Base-by-base conservation (phyloP, 176 grass and related monocot species). In the Zizania latifolia region DNA sequence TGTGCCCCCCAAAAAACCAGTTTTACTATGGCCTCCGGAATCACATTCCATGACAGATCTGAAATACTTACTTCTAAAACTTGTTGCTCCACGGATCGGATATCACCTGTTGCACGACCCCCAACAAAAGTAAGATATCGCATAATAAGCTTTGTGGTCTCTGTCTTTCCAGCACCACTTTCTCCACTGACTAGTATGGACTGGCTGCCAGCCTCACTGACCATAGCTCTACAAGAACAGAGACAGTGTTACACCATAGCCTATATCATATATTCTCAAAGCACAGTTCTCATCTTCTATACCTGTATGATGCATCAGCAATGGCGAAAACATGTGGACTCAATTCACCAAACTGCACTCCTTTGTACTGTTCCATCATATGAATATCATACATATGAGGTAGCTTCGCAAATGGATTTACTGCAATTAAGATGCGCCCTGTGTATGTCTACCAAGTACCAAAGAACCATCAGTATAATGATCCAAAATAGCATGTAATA, bases 151-250 rank as follows among this genome's bases (percentile, higher is more conserved):
- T 96, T 96, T 13, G 87, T 92, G 33, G 89, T 96, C 80, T 96
- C 93, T 13, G 89, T 96, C 75, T 96, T 96, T 56, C 87, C 89
- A 50, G 87, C 93, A 36, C 93, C 93, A 11, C 89, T 96, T 67
- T 96, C 93, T 58, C 93, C 93, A 78, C 89, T 96, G 64, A 92
- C 89, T 68, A 96, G 76, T 74, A 96, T 89, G 43, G 89, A 96
- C 82, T 92, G 93, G 74, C 82, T 92, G 43, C 32, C 15, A 51
- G 53, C 44, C 28, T 96, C 78, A 1, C 48, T 62, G 73, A 92
- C 82, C 93, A 96, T 92, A 38, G 89, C 81, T 76, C 92, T 95
- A 75, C 24, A 82, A 86, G 30, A 87, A 66, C 12, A 57, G 38
- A 7, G 68, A 77, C 27, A 38, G 17, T 38, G 10, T 69, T 59